Conservation (phyloP, 805 yeast species). For the Candida maesae region DNA sequence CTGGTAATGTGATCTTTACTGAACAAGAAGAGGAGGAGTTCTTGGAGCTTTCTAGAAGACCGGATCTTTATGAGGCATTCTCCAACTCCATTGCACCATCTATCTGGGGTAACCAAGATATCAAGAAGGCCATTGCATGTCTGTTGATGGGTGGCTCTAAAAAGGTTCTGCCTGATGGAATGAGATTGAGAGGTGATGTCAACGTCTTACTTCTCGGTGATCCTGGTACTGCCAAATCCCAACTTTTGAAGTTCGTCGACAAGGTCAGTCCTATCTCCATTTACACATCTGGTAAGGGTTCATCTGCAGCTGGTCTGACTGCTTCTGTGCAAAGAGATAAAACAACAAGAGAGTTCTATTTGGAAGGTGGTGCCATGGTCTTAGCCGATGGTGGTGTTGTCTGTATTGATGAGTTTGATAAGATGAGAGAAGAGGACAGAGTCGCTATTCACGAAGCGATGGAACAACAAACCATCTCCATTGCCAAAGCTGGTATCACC, state of each 20-base stretch:
- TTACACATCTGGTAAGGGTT: conserved; percentile 98
- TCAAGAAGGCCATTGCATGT: conserved; percentile 91
- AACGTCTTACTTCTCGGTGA: conserved; percentile 92
- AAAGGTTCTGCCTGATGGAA: conserved; percentile 89
- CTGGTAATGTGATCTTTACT: conserved; percentile 59
- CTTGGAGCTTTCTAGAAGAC: conserved; percentile 71
- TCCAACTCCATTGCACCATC: conserved; percentile 93
- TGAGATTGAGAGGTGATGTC: conserved; percentile 95
- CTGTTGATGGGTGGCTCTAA: conserved; percentile 92
- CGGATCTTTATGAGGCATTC: conserved; percentile 81
- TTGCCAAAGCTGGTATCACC: conserved; percentile 98
- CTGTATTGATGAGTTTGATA: conserved; percentile 98
- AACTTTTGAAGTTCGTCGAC: conserved; percentile 89
- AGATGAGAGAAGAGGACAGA: conserved; percentile 98
- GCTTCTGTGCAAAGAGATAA: conserved; percentile 96
- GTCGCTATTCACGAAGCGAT: conserved; percentile 99
- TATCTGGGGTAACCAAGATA: conserved; percentile 89
- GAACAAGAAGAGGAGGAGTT: conserved; percentile 96
- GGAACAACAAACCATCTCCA: conserved; percentile 99
- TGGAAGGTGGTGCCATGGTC: conserved; percentile 99
- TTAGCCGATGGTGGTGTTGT: conserved; percentile 99
- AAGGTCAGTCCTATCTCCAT: conserved; percentile 92
- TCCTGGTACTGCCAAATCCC: conserved; percentile 99
- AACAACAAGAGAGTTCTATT: conserved; percentile 81
- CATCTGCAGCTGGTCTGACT: conserved; percentile 99